phyloP scores from a whole-genome alignment of 140 eudicot genomes.

The Oenanthe javanica region DNA sequence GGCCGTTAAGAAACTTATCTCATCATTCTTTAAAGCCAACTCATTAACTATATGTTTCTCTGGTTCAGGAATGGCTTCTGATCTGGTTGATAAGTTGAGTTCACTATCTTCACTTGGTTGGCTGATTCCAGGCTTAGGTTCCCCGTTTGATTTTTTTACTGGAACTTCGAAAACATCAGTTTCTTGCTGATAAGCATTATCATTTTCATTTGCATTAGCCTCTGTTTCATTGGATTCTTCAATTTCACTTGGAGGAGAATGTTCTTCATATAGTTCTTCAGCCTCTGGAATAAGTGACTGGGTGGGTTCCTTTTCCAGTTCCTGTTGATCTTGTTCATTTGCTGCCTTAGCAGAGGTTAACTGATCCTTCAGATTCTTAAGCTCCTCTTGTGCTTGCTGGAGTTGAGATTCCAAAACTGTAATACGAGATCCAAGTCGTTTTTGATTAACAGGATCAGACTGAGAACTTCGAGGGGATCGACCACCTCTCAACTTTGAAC shows the following conservation, averaged over 20 bases:
- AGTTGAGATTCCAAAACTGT: slow-evolving; percentile 88
- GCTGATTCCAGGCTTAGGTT: slow-evolving; percentile 14
- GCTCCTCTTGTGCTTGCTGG: slow-evolving; percentile 83
- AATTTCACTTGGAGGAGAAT: slow-evolving; percentile 25
- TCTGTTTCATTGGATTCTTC: slow-evolving; percentile 15
- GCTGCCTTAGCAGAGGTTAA: slow-evolving; percentile 65
- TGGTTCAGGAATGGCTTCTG: slow-evolving; percentile 11
- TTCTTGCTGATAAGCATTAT: slow-evolving; percentile 43
- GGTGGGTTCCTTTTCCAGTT: slow-evolving; percentile 37
- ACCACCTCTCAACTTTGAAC: slow-evolving; percentile 57
- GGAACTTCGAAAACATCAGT: slow-evolving; percentile 94
- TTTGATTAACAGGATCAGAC: slow-evolving; percentile 54
- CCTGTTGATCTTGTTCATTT: slow-evolving; percentile 70
- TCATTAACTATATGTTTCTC: slow-evolving; percentile 29
- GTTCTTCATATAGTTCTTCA: background rate
- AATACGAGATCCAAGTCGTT: slow-evolving; percentile 81
- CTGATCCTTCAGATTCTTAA: slow-evolving; percentile 70
- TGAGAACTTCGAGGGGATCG: slow-evolving; percentile 58
- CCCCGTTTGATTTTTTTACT: slow-evolving; percentile 28
- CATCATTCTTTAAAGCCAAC: slow-evolving; percentile 36
- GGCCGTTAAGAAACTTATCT: slow-evolving; percentile 31
- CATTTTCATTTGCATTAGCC: slow-evolving; percentile 20
- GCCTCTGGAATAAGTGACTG: slow-evolving; percentile 21
- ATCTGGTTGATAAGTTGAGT: slow-evolving; percentile 11
- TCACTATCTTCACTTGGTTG: slow-evolving; percentile 21